These are phyloP conservation scores for Heliamphora pulchella DNA, from an alignment of 179 eudicot genomes.

Conservation along the genomic window DNA sequence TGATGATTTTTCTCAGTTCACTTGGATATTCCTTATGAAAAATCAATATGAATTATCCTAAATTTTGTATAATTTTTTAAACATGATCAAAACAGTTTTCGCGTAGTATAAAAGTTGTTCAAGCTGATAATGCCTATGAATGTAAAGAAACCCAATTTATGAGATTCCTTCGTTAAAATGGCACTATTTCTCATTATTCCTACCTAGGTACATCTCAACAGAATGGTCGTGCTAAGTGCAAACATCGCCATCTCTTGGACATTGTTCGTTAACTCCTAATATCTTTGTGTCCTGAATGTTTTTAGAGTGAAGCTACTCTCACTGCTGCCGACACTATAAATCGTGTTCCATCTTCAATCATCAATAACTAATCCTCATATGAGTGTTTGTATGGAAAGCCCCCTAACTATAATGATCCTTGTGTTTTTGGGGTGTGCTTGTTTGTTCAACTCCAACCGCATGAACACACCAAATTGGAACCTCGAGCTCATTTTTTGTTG, in stretches of 20 bases:
- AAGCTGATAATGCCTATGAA: neutral
- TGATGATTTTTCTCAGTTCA: no score
- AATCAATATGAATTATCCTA: neutral
- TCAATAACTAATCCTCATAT: neutral
- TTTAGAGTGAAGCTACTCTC: constrained; percentile 13
- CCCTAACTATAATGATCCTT: neutral
- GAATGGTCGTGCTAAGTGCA: neutral
- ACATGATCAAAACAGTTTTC: neutral
- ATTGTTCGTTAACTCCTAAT: neutral
- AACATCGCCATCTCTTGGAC: neutral
- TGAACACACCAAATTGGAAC: no score
- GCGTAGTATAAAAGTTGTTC: neutral
- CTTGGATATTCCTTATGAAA: no score
- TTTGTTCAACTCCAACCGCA: no score
- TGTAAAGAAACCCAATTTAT: neutral
- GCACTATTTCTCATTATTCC: neutral
- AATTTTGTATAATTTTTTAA: no score
- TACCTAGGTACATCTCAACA: neutral
- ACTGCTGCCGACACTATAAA: constrained; percentile 6
- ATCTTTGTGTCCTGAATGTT: neutral
- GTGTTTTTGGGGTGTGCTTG: neutral
- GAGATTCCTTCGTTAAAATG: neutral
- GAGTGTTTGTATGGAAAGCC: neutral
- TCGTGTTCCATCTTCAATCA: neutral
- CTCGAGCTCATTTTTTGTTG: neutral